Conservation (phyloP, 2,329 filamentous ascomycete genomes). For the Pezicula carpinea region DNA sequence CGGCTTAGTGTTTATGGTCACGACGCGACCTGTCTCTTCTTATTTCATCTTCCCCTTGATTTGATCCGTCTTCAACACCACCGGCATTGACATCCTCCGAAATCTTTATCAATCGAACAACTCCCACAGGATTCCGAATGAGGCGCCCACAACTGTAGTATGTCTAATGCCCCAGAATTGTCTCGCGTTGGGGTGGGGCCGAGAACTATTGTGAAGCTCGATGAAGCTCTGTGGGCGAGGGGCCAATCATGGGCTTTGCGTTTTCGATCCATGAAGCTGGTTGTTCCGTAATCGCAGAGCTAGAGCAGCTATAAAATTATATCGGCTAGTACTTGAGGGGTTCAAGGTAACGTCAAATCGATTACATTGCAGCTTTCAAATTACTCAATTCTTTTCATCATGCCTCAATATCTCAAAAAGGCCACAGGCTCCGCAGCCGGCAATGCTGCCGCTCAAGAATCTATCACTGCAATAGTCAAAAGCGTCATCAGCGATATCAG, state of each 20-base stretch:
- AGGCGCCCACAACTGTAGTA: background rate
- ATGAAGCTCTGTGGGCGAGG: background rate
- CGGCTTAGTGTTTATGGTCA: no score
- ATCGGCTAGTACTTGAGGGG: no score
- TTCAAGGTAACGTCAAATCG: no score
- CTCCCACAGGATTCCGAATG: background rate
- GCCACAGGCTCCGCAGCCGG: background rate
- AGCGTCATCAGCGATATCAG: constrained; percentile 44
- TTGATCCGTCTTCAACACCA: no score
- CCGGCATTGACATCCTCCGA: no score
- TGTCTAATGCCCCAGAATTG: background rate
- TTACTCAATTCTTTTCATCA: background rate
- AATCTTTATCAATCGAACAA: background rate
- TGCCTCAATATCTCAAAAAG: constrained; percentile 8
- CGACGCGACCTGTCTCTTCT: no score
- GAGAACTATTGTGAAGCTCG: background rate
- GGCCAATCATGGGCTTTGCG: background rate
- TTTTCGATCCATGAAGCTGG: background rate
- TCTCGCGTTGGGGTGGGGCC: background rate
- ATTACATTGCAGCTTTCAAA: background rate
- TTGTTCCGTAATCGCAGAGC: background rate
- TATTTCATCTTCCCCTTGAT: no score
- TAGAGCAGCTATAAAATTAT: background rate
- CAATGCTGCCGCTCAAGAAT: background rate
- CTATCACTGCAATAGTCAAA: constrained; percentile 38